Conservation (phyloP, 208 protist genomes). For the Vickermania spadyakhi region DNA sequence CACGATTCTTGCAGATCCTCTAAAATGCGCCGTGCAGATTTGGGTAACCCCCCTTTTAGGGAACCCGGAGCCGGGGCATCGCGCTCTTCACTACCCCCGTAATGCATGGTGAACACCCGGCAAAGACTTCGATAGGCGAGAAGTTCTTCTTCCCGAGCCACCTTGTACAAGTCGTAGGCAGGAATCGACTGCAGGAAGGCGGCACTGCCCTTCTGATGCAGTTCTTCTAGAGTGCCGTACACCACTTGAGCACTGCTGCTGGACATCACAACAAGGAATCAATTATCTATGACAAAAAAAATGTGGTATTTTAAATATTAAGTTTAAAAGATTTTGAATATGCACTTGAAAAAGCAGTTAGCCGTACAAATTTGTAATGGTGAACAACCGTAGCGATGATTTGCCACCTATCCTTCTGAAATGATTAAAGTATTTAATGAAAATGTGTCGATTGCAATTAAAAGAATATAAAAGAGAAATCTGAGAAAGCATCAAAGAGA, state of each 20-base stretch:
- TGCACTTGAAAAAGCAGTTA: too few relatives aligned
- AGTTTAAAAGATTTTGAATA: too few relatives aligned
- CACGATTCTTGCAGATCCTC: constrained; percentile 67
- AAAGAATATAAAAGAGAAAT: too few relatives aligned
- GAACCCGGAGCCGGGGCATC: constrained; percentile 8
- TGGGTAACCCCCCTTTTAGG: constrained; percentile 19
- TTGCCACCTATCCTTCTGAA: too few relatives aligned
- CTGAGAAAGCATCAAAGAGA: too few relatives aligned
- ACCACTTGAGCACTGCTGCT: constrained; percentile 10
- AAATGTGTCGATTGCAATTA: too few relatives aligned
- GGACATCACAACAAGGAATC: too few relatives aligned
- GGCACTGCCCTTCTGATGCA: constrained; percentile 16
- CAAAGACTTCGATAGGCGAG: constrained; percentile 54
- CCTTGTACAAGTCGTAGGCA: constrained; percentile 69
- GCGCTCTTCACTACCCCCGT: constrained; percentile 18
- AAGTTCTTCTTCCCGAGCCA: constrained; percentile 74
- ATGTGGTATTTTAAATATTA: too few relatives aligned
- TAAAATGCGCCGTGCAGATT: constrained; percentile 44
- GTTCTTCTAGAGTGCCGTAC: constrained; percentile 46
- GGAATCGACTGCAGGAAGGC: constrained; percentile 25
- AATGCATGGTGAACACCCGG: constrained; percentile 74
- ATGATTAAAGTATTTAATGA: too few relatives aligned
- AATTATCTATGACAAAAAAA: too few relatives aligned
- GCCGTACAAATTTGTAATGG: too few relatives aligned
- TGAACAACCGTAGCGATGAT: too few relatives aligned